Conservation (phyloP, 1,284 basidiomycete genomes). For the Microbotryomycetes sp. region DNA sequence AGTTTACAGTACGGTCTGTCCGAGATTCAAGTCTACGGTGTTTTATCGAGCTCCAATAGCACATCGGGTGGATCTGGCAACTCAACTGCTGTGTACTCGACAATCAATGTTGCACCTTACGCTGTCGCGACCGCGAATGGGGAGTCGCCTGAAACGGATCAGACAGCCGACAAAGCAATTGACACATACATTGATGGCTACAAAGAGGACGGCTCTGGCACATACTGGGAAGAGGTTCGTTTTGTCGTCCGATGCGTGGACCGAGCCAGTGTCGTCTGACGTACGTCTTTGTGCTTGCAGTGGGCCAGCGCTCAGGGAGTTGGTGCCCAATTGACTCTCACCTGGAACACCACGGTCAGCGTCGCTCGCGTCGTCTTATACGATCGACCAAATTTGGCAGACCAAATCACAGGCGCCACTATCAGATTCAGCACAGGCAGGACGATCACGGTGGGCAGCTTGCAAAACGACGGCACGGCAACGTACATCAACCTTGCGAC, state of each 20-base stretch:
- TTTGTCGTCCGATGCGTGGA: no score
- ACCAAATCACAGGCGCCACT: conserved; percentile 14
- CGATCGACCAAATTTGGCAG: conserved; percentile 24
- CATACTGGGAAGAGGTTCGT: conserved; percentile 2
- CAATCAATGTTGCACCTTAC: conserved; percentile 4
- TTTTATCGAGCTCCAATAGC: neutral
- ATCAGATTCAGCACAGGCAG: conserved; percentile 17
- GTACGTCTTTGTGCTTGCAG: neutral
- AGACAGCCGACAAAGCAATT: conserved; percentile 16
- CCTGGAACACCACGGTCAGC: conserved; percentile 13
- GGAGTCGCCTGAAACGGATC: neutral
- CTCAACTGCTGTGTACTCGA: neutral
- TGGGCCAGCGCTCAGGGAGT: conserved; percentile 14
- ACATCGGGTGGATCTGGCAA: neutral
- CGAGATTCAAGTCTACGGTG: neutral
- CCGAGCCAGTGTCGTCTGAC: no score
- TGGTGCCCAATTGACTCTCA: conserved; percentile 15
- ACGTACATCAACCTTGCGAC: conserved; percentile 18
- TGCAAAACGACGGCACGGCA: conserved; percentile 14
- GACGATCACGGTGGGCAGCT: conserved; percentile 7
- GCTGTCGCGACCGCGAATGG: conserved; percentile 7
- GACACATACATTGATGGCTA: conserved; percentile 22
- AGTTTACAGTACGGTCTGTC: neutral
- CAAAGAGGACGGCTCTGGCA: conserved; percentile 2
- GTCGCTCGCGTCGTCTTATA: conserved; percentile 16